phyloP scores from a whole-genome alignment of 129 eudicot genomes.

The Escallonia herrerae region DNA sequence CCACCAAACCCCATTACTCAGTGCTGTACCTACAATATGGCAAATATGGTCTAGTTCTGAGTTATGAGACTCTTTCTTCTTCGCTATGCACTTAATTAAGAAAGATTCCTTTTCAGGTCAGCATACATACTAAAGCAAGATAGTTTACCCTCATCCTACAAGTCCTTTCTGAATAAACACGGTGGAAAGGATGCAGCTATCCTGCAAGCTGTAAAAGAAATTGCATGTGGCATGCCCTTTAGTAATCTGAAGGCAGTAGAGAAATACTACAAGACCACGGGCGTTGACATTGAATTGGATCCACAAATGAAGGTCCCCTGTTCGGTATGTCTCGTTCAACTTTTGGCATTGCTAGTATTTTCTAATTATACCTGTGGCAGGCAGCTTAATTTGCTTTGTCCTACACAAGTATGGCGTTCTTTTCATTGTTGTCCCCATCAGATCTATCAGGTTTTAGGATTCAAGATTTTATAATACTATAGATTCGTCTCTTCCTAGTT shows the following conservation, averaged over 20 bases:
- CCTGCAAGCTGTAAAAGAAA: constrained; percentile 77
- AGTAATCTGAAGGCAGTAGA: constrained; percentile 64
- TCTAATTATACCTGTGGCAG: not conserved
- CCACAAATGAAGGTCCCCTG: constrained; percentile 95
- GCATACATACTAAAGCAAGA: constrained; percentile 95
- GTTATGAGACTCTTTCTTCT: no score
- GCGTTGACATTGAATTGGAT: constrained; percentile 63
- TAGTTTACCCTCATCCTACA: constrained; percentile 76
- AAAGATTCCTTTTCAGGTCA: constrained; percentile 47
- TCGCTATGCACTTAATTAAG: no score
- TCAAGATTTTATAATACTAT: no score
- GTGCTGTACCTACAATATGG: no score
- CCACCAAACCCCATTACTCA: no score
- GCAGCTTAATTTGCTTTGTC: not conserved
- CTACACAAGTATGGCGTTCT: not conserved
- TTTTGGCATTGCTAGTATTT: not conserved
- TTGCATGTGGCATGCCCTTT: constrained; percentile 65
- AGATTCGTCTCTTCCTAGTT: no score
- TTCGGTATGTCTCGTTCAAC: constrained; percentile 51
- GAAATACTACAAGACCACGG: constrained; percentile 59
- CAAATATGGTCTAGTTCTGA: no score
- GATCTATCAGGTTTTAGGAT: no score
- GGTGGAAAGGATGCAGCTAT: constrained; percentile 72
- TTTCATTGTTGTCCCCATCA: no score
- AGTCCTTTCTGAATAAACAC: constrained; percentile 94